phyloP scores from a whole-genome alignment of 1,284 basidiomycete species.

The Sporisorium iseilematis-ciliati region DNA sequence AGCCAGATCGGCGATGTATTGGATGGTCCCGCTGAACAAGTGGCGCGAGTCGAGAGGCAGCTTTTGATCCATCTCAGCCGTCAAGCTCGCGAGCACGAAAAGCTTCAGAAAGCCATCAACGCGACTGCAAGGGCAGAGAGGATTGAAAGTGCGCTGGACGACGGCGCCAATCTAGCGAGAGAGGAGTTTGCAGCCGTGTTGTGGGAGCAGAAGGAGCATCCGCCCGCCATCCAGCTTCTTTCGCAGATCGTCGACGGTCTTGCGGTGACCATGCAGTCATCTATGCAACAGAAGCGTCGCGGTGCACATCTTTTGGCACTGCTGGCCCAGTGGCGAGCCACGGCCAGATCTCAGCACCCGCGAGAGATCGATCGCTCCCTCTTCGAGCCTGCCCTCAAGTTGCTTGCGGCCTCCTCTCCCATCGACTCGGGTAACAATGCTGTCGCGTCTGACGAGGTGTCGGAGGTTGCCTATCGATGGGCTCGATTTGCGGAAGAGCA shows the following conservation, averaged over 20 bases:
- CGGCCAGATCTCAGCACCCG: slow-evolving; percentile 85
- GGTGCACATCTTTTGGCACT: slow-evolving; percentile 71
- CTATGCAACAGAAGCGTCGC: slow-evolving; percentile 25
- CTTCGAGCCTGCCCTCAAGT: slow-evolving; percentile 77
- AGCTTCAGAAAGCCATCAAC: slow-evolving; percentile 86
- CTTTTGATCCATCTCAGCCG: slow-evolving; percentile 81
- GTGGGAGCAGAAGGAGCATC: slow-evolving; percentile 87
- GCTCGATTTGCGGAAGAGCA: slow-evolving; percentile 90
- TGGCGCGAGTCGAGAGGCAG: slow-evolving; percentile 77
- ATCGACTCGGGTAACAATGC: neutral
- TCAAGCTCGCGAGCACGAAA: slow-evolving; percentile 79
- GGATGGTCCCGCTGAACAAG: slow-evolving; percentile 74
- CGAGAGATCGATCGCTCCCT: slow-evolving; percentile 79
- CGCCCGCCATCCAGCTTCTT: slow-evolving; percentile 82
- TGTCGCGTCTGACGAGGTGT: slow-evolving; percentile 70
- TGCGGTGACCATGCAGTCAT: slow-evolving; percentile 6
- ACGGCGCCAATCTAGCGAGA: slow-evolving; percentile 72
- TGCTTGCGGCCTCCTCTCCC: slow-evolving; percentile 8
- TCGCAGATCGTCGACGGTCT: slow-evolving; percentile 70
- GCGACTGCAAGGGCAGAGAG: slow-evolving; percentile 81
- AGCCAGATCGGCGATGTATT: slow-evolving; percentile 79
- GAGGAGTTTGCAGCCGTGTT: slow-evolving; percentile 89
- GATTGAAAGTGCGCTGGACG: slow-evolving; percentile 71
- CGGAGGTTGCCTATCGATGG: slow-evolving; percentile 82
- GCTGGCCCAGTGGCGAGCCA: slow-evolving; percentile 82